Base-by-base conservation (phyloP, 2,329 filamentous ascomycete genomes). In the Trichophyton benhamiae region DNA sequence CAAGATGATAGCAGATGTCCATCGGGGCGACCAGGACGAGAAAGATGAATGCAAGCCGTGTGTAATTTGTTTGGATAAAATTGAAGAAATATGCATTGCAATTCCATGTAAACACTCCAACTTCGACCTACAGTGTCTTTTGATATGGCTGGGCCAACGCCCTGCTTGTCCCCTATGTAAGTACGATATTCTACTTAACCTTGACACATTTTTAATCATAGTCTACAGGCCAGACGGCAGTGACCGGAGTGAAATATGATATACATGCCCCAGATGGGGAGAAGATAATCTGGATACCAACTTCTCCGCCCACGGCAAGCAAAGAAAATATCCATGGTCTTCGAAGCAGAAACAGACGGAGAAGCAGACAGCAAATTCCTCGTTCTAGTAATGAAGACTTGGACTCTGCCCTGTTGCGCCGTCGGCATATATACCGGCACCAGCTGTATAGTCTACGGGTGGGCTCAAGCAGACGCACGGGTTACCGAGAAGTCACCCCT, bases 101-200 rank as follows among this genome's bases (percentile, higher is more conserved):
- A 76, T 81, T 20, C 91, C 91, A 6, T 97, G 91, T 77, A 81
- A 83, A 48, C 91, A 97, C 76, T 76, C 79, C 62, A 84, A 85
- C 66, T 96, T 95, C 71, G 91, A 96, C 77, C 95, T 91, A 70
- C 72, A 89, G 11, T 97, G 91, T 72, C 81, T 96, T 4, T 75
- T 86, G 22, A 91, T 82, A 74, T 96, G 92, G 91, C 78, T 95
- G 3, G 81, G 90, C 66, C 79, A 87, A 65, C 82, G 83, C 8
- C 79, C 85, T 0, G 82, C 79, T 57, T 96, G 91, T 69, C 91
- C 92, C 17, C 78, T 96, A 59, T 97, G 91, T 82, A 86, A 46
- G 77, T 85, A 41, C 68, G 8, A 36, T 11, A 20, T 42, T 25
- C 13, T 30, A 30, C 27, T 30, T 7, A 3, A 13, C 2, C 13